A percentile compares a stretch with the other conserved stretches of the same genome.
phyloP scores from a whole-genome alignment of 805 yeast species.

The Clavispora phyllophila region DNA sequence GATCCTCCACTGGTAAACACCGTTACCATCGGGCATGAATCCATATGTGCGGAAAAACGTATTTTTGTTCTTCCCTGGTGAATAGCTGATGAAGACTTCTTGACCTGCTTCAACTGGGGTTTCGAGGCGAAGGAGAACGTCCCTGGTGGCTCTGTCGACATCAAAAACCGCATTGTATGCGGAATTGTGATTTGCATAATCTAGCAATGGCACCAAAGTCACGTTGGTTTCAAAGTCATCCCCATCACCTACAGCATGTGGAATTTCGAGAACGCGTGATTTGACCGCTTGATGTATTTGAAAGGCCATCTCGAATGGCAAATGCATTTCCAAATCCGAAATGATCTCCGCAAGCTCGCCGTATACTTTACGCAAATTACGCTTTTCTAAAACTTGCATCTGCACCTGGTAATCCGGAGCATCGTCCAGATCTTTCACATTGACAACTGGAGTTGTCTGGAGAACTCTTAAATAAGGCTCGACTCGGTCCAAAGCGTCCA shows the following conservation, averaged over 20 bases:
- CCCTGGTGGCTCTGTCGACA: slow-evolving; percentile 42
- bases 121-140: slow-evolving; percentile 33
- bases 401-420: slow-evolving; percentile 4
- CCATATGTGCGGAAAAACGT: slow-evolving; percentile 13
- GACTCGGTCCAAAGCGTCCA: slow-evolving; percentile 1
- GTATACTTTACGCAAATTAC: slow-evolving; percentile 2
- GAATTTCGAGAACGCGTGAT: slow-evolving; percentile 64
- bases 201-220: slow-evolving; percentile 61
- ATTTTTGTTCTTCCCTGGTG: slow-evolving; percentile 5
- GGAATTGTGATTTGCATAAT: slow-evolving; percentile 60
- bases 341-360: background rate
- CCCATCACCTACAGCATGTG: slow-evolving; percentile 26
- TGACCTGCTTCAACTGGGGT: slow-evolving; percentile 2
- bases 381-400: slow-evolving; percentile 4
- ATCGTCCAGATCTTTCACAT: slow-evolving; percentile 2
- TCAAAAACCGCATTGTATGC: slow-evolving; percentile 48
- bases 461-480: slow-evolving; percentile 10
- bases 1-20: slow-evolving; percentile 5
- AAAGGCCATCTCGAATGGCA: slow-evolving; percentile 19
- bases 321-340: background rate
- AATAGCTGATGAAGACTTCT: slow-evolving; percentile 14
- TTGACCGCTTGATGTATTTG: slow-evolving; percentile 43
- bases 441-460: slow-evolving; percentile 6
- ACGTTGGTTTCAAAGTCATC: slow-evolving; percentile 46
- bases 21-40: slow-evolving; percentile 7